Evolutionary conservation across 768 basidiomycete genomes (phyloP).

Genomic region (Hysterangium stoloniferum): DNA sequence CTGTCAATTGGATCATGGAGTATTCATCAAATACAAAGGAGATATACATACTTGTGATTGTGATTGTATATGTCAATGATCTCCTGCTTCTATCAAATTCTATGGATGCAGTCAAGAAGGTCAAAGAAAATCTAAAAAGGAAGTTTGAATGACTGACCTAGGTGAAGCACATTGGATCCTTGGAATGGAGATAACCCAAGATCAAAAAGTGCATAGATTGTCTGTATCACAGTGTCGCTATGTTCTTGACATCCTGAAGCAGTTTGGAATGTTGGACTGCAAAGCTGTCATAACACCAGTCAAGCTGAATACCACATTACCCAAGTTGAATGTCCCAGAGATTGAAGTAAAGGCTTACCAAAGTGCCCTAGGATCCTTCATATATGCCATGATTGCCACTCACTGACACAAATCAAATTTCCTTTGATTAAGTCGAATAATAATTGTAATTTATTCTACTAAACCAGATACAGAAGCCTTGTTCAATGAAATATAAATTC

Average conservation of each 20-base stretch:
- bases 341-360: conserved; percentile 13
- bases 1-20: conserved; percentile 24
- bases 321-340: too few species aligned
- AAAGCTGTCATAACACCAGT: too few species aligned
- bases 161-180: conserved; percentile 19
- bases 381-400: conserved; percentile 34
- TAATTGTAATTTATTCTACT: too few species aligned
- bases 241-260: too few species aligned
- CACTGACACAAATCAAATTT: too few species aligned
- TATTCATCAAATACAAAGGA: conserved; percentile 19
- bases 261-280: too few species aligned
- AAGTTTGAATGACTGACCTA: conserved; percentile 23
- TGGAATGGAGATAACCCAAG: conserved; percentile 20
- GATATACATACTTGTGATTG: conserved; percentile 8
- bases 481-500: too few species aligned
- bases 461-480: too few species aligned
- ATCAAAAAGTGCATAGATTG: too few species aligned
- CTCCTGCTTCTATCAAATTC: conserved; percentile 15
- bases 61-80: conserved; percentile 21
- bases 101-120: conserved; percentile 11
- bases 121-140: conserved; percentile 20
- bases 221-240: too few species aligned
- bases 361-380: conserved; percentile 26
- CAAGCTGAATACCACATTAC: too few species aligned
- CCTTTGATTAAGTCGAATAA: too few species aligned